phyloP scores from a whole-genome alignment of 2,329 filamentous ascomycete species.

The Diplodia scrobiculata region DNA sequence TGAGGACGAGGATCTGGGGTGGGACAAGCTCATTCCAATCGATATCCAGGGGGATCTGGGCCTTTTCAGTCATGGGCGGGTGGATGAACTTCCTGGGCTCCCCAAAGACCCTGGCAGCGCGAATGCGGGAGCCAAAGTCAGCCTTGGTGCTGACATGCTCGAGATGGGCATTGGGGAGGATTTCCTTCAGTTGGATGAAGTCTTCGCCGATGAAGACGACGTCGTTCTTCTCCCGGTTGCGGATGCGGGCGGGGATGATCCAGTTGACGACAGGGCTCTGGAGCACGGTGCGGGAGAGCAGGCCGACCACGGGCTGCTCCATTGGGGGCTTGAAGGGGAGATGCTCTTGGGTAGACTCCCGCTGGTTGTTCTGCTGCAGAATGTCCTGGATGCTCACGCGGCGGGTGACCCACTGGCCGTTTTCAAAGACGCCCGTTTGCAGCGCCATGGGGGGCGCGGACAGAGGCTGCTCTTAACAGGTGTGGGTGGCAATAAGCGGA shows the following conservation, averaged over 20 bases:
- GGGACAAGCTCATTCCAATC: slow-evolving; percentile 53
- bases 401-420: slow-evolving; percentile 43
- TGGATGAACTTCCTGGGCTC: slow-evolving; percentile 33
- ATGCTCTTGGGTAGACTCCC: slow-evolving; percentile 37
- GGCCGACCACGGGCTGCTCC: slow-evolving; percentile 60
- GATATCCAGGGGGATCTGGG: slow-evolving; percentile 40
- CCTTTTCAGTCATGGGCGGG: slow-evolving; percentile 21
- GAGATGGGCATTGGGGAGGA: slow-evolving; percentile 68
- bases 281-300: slow-evolving; percentile 77
- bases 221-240: slow-evolving; percentile 71
- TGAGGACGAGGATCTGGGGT: slow-evolving; percentile 78
- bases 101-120: slow-evolving; percentile 76
- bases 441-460: slow-evolving; percentile 31
- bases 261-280: slow-evolving; percentile 73
- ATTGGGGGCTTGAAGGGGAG: slow-evolving; percentile 34
- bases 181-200: slow-evolving; percentile 78
- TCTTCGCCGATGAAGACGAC: slow-evolving; percentile 83
- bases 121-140: slow-evolving; percentile 77
- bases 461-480: background rate
- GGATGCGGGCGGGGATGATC: slow-evolving; percentile 77
- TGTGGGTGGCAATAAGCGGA: slow-evolving; percentile 3
- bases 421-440: slow-evolving; percentile 34
- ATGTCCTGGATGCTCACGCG: slow-evolving; percentile 49
- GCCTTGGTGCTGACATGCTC: slow-evolving; percentile 72
- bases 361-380: slow-evolving; percentile 35